A percentile compares a stretch with the other conserved stretches of the same genome.
These are phyloP conservation scores for Linderniella brevidens DNA, from an alignment of 257 asterid genomes.

Conservation along the genomic window DNA sequence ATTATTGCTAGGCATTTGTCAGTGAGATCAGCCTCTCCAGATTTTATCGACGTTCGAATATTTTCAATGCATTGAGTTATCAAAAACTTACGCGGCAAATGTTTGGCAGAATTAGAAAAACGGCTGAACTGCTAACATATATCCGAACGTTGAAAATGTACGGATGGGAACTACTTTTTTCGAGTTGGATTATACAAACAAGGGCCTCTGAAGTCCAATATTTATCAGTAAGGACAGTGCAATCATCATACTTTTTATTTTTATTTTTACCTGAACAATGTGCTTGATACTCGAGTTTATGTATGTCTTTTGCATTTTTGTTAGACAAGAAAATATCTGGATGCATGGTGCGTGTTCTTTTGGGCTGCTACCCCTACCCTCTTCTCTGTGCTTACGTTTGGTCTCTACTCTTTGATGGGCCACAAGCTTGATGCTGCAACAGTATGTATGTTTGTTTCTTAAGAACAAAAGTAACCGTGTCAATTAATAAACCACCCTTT, in stretches of 20 bases:
- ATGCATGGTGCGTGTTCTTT: slow-evolving; percentile 97
- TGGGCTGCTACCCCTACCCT: slow-evolving; percentile 99
- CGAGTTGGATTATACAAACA: slow-evolving; percentile 71
- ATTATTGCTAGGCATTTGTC: too few relatives aligned
- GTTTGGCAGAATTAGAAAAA: slow-evolving; percentile 64
- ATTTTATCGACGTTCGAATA: too few relatives aligned
- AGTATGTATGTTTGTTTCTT: slow-evolving; percentile 22
- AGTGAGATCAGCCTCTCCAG: too few relatives aligned
- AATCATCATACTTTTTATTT: background rate
- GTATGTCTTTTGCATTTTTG: slow-evolving; percentile 5
- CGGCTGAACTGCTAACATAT: slow-evolving; percentile 58
- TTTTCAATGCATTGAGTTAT: too few relatives aligned
- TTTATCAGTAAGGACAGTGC: slow-evolving; percentile 47
- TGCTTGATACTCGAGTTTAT: background rate
- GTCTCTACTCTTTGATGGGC: slow-evolving; percentile 80
- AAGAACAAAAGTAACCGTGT: background rate
- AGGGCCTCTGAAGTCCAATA: slow-evolving; percentile 62
- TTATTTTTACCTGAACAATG: background rate
- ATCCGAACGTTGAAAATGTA: slow-evolving; percentile 91
- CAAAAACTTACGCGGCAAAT: background rate
- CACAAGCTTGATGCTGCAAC: slow-evolving; percentile 96
- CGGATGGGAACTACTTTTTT: slow-evolving; percentile 79
- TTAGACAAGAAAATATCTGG: slow-evolving; percentile 93
- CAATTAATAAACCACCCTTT: slow-evolving; percentile 1
- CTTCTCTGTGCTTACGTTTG: slow-evolving; percentile 84